Conservation (phyloP, 306 rosid genomes). For the Cucurbita pepo region DNA sequence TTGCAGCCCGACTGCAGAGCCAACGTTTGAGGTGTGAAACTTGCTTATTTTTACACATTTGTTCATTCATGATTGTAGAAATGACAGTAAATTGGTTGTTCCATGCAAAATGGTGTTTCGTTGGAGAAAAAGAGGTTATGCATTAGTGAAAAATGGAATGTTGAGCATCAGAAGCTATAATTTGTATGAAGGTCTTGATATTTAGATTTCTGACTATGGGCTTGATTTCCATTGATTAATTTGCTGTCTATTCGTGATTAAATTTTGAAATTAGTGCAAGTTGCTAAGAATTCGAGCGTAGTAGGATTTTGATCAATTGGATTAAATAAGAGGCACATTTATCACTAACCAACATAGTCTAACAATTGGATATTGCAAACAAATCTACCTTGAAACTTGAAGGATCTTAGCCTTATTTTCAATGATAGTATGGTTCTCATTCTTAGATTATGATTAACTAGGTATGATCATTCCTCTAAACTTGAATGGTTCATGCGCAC, state of each 20-base stretch:
- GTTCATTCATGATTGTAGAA: not conserved
- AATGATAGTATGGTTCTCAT: not conserved
- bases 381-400: not conserved
- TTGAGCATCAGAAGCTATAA: not conserved
- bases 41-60: not conserved
- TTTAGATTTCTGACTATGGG: not conserved
- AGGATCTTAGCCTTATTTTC: not conserved
- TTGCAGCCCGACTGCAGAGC: conserved; percentile 69
- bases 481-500: not conserved
- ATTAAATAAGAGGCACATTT: not conserved
- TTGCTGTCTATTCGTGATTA: not conserved
- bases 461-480: not conserved
- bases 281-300: not conserved
- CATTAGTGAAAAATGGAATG: not conserved
- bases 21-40: conserved; percentile 49
- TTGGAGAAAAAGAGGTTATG: not conserved
- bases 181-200: not conserved
- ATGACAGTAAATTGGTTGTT: not conserved
- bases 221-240: not conserved
- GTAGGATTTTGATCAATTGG: not conserved
- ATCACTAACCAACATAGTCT: not conserved
- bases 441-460: not conserved
- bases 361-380: not conserved
- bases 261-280: not conserved
- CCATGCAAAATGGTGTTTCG: not conserved